Evolutionary conservation across 2,329 filamentous ascomycete genomes (phyloP), one percentile per base, ranked within the genome.

Genomic region (Eurotiales sp.): DNA sequence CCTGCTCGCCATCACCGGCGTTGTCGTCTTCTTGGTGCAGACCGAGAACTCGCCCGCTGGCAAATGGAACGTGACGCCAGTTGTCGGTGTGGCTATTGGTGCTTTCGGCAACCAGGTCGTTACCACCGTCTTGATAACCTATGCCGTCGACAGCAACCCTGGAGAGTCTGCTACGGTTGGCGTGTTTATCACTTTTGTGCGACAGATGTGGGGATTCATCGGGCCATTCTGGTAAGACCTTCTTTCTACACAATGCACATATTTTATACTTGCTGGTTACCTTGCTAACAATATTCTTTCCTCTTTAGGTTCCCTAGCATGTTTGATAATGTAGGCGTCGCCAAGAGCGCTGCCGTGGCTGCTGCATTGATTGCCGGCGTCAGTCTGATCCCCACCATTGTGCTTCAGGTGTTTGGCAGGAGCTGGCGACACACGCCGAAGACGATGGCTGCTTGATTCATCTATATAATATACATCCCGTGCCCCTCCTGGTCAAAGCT

Each of bases 51-150:
- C 77, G 0, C 53, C 63, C 0, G 57, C 65, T 0, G 63, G 67
- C 0, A 61, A 72, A 5, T 84, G 78, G 76, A 78, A 80, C 27
- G 73, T 83, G 4, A 78, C 75, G 0, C 82, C 82, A 0, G 64
- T 83, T 6, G 59, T 84, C 6, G 81, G 81, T 4, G 74, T 73
- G 5, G 81, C 72, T 2, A 75, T 80, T 57, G 72, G 71, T 0
- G 76, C 74, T 0, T 77, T 74, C 7, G 82, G 82, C 0, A 83
- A 83, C 55, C 82, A 84, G 66, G 77, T 85, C 25, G 74, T 84
- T 6, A 84, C 82, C 1, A 84, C 82, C 0, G 76, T 84, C 0
- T 59, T 83, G 46, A 78, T 82, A 25, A 85, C 82, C 0, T 85
- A 52, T 15, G 43, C 50, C 14, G 50, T 52, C 22, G 50, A 52